Conservation (phyloP, 305 asterid species). For the Fraxinus sp. region DNA sequence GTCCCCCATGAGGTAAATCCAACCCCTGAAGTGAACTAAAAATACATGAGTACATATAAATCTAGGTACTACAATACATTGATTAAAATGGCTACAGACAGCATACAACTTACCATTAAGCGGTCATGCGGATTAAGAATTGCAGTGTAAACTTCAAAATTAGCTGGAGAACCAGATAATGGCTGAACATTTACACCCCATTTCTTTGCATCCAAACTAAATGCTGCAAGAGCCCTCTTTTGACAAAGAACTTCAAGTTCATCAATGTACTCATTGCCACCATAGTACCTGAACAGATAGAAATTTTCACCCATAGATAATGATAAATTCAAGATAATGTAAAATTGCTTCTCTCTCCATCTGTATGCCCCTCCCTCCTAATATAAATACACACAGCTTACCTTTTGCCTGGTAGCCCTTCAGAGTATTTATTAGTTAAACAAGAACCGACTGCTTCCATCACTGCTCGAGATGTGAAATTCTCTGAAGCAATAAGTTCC, state of each 20-base stretch:
- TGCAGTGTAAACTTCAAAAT: conserved; percentile 80
- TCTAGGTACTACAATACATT: neutral
- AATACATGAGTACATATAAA: conserved; percentile 6
- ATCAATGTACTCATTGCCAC: conserved; percentile 86
- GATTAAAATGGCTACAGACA: conserved; percentile 3
- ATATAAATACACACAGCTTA: conserved; percentile 17
- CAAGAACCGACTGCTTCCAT: conserved; percentile 99
- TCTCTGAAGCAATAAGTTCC: conserved; percentile 94
- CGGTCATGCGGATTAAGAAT: conserved; percentile 79
- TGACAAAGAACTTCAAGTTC: conserved; percentile 90
- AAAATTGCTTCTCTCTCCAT: neutral
- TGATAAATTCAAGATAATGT: conserved; percentile 12
- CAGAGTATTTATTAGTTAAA: conserved; percentile 93
- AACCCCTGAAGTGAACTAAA: conserved; percentile 54
- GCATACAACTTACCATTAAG: conserved; percentile 54
- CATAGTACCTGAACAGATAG: conserved; percentile 65
- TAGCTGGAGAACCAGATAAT: conserved; percentile 84
- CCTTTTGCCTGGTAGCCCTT: conserved; percentile 98
- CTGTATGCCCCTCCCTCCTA: neutral
- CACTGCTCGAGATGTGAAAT: conserved; percentile 95
- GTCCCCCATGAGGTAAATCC: conserved; percentile 91
- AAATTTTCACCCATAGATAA: neutral
- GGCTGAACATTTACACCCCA: conserved; percentile 97
- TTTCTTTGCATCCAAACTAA: conserved; percentile 61
- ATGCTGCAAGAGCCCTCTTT: conserved; percentile 85